Base-by-base conservation (phyloP, 169 alveolate genomes). In the Plasmodium sp. region DNA sequence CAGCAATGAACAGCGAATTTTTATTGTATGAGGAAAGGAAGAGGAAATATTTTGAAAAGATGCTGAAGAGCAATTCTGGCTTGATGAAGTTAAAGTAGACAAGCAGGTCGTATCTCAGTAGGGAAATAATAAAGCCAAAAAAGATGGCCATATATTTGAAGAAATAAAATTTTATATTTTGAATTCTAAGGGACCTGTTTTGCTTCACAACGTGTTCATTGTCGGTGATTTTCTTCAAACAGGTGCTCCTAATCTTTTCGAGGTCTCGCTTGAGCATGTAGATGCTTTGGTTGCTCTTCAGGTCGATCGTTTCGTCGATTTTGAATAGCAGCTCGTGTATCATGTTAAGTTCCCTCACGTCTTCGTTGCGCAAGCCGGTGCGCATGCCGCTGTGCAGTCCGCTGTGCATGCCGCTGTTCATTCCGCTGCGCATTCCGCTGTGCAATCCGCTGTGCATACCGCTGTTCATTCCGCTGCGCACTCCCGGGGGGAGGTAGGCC, bases 211-310 rank as follows among this genome's bases (percentile, higher is more conserved):
- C 45, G 5, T 86, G 86, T 36, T 86, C 72, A 43, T 86, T 86
- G 43, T 86, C 93, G 27, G 48, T 36, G 10, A 86, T 77, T 77
- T 43, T 75, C 56, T 58, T 74, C 45, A 86, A 79, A 22, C 93
- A 86, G 7, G 82, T 86, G 43, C 81, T 77, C 34, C 56, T 86
- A 22, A 86, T 86, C 18, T 54, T 86, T 56, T 86, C 81, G 1
- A 86, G 71, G 71, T 86, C 93, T 36, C 72, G 39, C 18, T 86
- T 86, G 45, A 86, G 93, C 93, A 86, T 86, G 48, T 86, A 86
- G 43, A 86, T 86, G 71, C 93, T 86, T 75, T 86, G 93, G 71
- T 86, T 86, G 3, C 86, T 86, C 71, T 86, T 86, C n/a, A 86
- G 43, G 36, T 86, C 85, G 16, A 86, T 86, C 5, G 82, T 71